phyloP scores from a whole-genome alignment of 371 early-diverging fungal species.

The Mucor lusitanicus region DNA sequence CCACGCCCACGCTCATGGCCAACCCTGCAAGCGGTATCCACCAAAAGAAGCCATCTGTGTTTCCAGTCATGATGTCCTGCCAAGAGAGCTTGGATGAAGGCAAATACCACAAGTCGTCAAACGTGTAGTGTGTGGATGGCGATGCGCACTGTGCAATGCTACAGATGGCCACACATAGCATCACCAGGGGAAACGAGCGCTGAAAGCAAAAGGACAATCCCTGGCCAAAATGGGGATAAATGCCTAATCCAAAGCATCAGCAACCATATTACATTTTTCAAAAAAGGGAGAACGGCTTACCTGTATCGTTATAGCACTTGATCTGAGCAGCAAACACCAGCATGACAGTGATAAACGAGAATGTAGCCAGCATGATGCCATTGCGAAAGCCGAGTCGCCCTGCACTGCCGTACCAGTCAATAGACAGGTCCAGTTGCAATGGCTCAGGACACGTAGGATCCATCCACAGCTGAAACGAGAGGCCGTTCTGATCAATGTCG shows the following conservation, averaged over 20 bases:
- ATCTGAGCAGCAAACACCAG: slow-evolving; percentile 65
- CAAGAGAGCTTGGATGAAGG: slow-evolving; percentile 27
- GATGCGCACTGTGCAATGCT: slow-evolving; percentile 36
- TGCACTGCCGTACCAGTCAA: slow-evolving; percentile 78
- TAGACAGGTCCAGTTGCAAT: slow-evolving; percentile 51
- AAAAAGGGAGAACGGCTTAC: background rate
- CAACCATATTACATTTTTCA: no score
- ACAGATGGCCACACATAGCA: slow-evolving; percentile 30
- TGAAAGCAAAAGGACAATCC: slow-evolving; percentile 44
- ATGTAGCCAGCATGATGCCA: slow-evolving; percentile 69
- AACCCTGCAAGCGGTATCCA: slow-evolving; percentile 61
- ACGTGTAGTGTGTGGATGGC: slow-evolving; percentile 22
- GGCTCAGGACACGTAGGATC: slow-evolving; percentile 63
- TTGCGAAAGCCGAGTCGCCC: slow-evolving; percentile 74
- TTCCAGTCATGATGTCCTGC: slow-evolving; percentile 55
- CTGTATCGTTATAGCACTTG: slow-evolving; percentile 59
- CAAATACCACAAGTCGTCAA: slow-evolving; percentile 33
- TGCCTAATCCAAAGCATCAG: no score
- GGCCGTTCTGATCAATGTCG: slow-evolving; percentile 48
- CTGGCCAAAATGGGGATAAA: slow-evolving; percentile 53
- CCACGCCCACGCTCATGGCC: slow-evolving; percentile 52
- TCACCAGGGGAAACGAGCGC: slow-evolving; percentile 37
- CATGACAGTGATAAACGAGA: slow-evolving; percentile 68
- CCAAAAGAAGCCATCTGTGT: slow-evolving; percentile 66
- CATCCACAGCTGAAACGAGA: slow-evolving; percentile 71